phyloP scores from a whole-genome alignment of 169 alveolate genomes.

The Amoebophrya sp. region DNA sequence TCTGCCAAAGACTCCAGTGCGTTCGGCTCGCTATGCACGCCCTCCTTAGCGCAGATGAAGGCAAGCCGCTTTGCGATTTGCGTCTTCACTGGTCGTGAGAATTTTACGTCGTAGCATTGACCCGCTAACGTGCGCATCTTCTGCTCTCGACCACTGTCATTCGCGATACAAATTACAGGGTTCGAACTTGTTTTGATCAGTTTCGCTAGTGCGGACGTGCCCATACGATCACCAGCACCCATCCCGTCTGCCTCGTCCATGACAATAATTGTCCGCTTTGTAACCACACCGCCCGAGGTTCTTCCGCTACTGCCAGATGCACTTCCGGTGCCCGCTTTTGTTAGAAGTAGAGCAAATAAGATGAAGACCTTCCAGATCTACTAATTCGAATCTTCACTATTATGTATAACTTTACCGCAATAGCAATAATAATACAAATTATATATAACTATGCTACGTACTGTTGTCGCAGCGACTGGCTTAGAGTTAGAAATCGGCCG shows the following conservation, averaged over 20 bases:
- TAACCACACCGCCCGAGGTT: too few relatives aligned
- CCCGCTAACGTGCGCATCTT: neutral
- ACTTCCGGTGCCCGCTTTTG: too few relatives aligned
- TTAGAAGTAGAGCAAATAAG: too few relatives aligned
- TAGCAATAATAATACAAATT: too few relatives aligned
- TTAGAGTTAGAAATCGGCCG: too few relatives aligned
- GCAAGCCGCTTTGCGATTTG: neutral
- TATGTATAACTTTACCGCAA: too few relatives aligned
- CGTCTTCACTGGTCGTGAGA: neutral
- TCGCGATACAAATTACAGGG: neutral
- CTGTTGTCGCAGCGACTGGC: too few relatives aligned
- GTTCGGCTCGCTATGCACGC: neutral
- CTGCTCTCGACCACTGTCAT: neutral
- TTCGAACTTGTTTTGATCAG: conserved; percentile 76
- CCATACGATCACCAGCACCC: conserved; percentile 96
- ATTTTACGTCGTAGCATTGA: neutral
- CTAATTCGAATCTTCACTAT: too few relatives aligned
- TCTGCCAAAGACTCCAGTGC: neutral
- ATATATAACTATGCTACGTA: too few relatives aligned
- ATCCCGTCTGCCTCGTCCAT: conserved; percentile 98
- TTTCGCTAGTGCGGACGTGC: conserved; percentile 82
- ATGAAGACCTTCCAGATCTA: too few relatives aligned
- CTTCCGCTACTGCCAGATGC: too few relatives aligned
- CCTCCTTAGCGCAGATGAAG: conserved; percentile 5
- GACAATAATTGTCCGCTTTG: conserved; percentile 47